Percentiles rank a stretch among this genome's conserved stretches.
Conservation (phyloP, 202 grass and related monocot species). For the Schoenoplectus tabernaemontani region DNA sequence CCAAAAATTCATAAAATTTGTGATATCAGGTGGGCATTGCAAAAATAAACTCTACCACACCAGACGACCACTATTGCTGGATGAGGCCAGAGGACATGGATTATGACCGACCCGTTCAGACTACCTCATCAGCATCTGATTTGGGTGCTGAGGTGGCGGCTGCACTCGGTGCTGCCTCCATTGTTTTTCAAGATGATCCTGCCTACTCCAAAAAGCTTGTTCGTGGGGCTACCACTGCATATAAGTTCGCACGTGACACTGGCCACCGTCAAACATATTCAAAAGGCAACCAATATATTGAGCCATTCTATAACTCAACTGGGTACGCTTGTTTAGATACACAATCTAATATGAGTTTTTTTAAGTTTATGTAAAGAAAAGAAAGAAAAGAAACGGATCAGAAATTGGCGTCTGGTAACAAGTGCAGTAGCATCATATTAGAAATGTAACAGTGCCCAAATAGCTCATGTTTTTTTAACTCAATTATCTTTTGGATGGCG, state of each 20-base stretch:
- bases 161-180: constrained; percentile 64
- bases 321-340: constrained; percentile 26
- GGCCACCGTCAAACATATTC: constrained; percentile 54
- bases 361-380: not conserved
- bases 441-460: not conserved
- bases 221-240: constrained; percentile 41
- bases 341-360: not conserved
- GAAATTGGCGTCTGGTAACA: not conserved
- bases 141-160: constrained; percentile 75
- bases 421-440: not conserved
- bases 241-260: constrained; percentile 59
- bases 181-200: constrained; percentile 70
- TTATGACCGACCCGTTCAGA: constrained; percentile 34
- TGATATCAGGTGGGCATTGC: constrained; percentile 44
- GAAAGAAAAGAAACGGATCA: not conserved
- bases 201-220: constrained; percentile 75
- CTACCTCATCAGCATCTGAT: constrained; percentile 37
- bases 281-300: constrained; percentile 32
- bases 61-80: constrained; percentile 91
- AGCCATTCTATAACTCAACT: constrained; percentile 76
- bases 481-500: not conserved
- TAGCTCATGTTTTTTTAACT: too few species aligned
- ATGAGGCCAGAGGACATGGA: constrained; percentile 91
- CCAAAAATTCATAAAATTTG: not conserved
- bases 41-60: constrained; percentile 30